A percentile compares a stretch with the other conserved stretches of the same genome.
These are phyloP conservation scores for Neonectria magnoliae DNA, from an alignment of 2,329 filamentous ascomycete species.

Conservation along the genomic window DNA sequence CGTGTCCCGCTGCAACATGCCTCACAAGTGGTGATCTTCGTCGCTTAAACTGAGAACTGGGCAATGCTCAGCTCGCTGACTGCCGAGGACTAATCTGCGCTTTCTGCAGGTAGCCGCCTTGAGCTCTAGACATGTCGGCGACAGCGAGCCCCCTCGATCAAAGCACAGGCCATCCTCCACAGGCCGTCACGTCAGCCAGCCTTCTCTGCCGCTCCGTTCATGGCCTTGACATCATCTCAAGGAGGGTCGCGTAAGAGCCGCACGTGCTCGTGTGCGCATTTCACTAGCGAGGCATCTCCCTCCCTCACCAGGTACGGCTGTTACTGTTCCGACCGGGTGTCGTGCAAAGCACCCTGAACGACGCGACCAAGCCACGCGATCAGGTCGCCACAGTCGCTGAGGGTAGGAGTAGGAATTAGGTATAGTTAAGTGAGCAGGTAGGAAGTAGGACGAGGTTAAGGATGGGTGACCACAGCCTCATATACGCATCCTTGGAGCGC, in stretches of 20 bases:
- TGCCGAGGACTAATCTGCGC: no score
- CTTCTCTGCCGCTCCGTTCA: slow-evolving; percentile 2
- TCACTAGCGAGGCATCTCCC: background rate
- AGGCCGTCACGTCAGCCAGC: slow-evolving; percentile 3
- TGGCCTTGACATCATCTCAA: slow-evolving; percentile 5
- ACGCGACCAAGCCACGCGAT: slow-evolving; percentile 5
- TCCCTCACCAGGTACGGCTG: slow-evolving; percentile 5
- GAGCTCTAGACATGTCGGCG: no score
- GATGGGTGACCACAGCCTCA: background rate
- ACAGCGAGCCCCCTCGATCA: no score
- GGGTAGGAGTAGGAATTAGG: slow-evolving; percentile 10
- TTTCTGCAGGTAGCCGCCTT: no score
- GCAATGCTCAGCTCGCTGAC: no score
- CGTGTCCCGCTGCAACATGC: no score
- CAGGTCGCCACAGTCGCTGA: slow-evolving; percentile 5
- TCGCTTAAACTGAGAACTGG: no score
- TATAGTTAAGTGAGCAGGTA: slow-evolving; percentile 11
- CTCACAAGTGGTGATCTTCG: no score
- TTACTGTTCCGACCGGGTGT: slow-evolving; percentile 1
- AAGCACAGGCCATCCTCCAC: slow-evolving; percentile 5
- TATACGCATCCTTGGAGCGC: no score
- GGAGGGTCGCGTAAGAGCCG: slow-evolving; percentile 5
- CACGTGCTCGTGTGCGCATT: slow-evolving; percentile 4
- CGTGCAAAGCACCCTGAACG: slow-evolving; percentile 1
- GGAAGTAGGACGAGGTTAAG: slow-evolving; percentile 1